Evolutionary conservation across 1,139 yeast genomes (phyloP).

Genomic region (Yamadazyma sp.): DNA sequence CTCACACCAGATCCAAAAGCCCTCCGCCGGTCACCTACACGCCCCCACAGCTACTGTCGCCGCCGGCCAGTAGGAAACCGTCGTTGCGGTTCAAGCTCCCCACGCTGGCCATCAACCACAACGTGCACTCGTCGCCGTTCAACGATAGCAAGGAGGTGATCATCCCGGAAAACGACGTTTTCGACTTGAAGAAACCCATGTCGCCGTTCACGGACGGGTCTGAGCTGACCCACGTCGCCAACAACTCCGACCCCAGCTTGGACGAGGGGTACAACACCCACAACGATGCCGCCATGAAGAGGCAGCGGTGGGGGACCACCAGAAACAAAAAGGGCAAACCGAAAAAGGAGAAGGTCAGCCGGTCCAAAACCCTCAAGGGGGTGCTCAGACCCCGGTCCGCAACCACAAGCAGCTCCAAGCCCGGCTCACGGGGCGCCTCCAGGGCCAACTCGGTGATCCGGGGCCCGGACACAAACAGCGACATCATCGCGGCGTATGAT

Average conservation of each 20-base stretch:
- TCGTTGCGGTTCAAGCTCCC: constrained; percentile 29
- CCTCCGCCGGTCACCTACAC: too few species aligned
- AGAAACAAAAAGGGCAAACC: constrained; percentile 77
- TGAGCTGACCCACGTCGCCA: too few species aligned
- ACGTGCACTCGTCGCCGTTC: constrained; percentile 22
- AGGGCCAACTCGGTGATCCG: constrained; percentile 14
- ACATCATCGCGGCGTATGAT: constrained; percentile 23
- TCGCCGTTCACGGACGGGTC: constrained; percentile 18
- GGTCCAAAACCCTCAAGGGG: constrained; percentile 48
- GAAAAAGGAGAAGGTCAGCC: constrained; percentile 38
- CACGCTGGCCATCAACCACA: constrained; percentile 13
- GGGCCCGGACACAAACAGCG: constrained; percentile 19
- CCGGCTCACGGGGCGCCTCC: constrained; percentile 3
- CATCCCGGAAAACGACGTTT: constrained; percentile 23
- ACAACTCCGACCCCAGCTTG: constrained; percentile 9
- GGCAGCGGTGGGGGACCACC: constrained; percentile 91
- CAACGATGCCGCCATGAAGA: constrained; percentile 47
- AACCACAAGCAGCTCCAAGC: constrained; percentile 6
- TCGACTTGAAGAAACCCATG: constrained; percentile 18
- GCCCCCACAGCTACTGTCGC: constrained; percentile 3
- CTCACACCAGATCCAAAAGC: not conserved
- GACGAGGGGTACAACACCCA: constrained; percentile 13
- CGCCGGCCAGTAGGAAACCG: constrained; percentile 17
- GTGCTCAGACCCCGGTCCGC: constrained; percentile 22
- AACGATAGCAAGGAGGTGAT: constrained; percentile 20